Conservation (phyloP, 768 basidiomycete genomes). For the Dioszegia hungarica region DNA sequence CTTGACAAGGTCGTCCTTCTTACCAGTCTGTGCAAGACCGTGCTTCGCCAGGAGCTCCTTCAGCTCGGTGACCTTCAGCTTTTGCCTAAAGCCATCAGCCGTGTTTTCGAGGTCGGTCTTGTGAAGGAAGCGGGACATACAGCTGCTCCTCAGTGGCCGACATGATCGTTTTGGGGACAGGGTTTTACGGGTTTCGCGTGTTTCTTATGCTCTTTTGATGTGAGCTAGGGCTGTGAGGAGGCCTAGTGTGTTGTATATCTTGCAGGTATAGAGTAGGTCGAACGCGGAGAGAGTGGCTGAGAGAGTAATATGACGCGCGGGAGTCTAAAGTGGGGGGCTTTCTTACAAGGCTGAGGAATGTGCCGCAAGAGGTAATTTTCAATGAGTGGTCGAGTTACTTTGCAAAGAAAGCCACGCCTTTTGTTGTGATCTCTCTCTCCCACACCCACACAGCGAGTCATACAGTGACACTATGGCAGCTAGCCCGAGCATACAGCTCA, state of each 20-base stretch:
- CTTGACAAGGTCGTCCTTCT: slow-evolving; percentile 44
- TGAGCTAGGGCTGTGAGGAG: too few relatives aligned
- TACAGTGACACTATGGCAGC: too few relatives aligned
- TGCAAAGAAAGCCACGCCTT: too few relatives aligned
- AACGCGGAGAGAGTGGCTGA: neutral
- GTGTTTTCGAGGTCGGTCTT: too few relatives aligned
- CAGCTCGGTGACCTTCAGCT: slow-evolving; percentile 42
- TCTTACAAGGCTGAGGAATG: too few relatives aligned
- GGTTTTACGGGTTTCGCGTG: neutral
- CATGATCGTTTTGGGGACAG: neutral
- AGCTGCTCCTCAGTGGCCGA: slow-evolving; percentile 1
- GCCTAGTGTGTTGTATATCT: too few relatives aligned
- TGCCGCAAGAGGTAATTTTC: neutral
- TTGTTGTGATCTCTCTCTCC: too few relatives aligned
- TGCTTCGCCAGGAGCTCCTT: slow-evolving; percentile 41
- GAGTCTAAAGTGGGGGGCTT: neutral
- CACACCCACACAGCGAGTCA: too few relatives aligned
- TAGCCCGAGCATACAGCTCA: too few relatives aligned
- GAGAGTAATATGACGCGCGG: neutral
- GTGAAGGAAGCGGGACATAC: neutral
- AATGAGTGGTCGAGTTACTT: too few relatives aligned
- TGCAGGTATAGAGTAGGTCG: neutral
- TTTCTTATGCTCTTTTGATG: too few relatives aligned
- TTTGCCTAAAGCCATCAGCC: slow-evolving; percentile 26
- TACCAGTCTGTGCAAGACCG: slow-evolving; percentile 30